Percentiles rank a stretch among this genome's conserved stretches.
Conservation (phyloP, 2,329 filamentous ascomycete genomes). For the Claviceps pazoutovae region DNA sequence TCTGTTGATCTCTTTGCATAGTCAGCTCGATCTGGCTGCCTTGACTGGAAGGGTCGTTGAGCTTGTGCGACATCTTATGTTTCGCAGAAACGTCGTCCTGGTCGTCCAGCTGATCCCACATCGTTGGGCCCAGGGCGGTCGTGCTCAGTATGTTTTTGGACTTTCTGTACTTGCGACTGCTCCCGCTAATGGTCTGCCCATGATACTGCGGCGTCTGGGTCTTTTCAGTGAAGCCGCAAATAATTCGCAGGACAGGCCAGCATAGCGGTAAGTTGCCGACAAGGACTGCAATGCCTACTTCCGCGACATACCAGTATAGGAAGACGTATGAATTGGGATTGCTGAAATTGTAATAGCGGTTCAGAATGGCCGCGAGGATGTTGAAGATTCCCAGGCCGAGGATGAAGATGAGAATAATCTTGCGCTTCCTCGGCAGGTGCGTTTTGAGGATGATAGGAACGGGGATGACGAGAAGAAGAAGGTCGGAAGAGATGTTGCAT, state of each 20-base stretch:
- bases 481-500: conserved; percentile 33
- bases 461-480: conserved; percentile 30
- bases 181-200: conserved; percentile 9
- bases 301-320: conserved; percentile 46
- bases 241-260: conserved; percentile 39
- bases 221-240: conserved; percentile 15
- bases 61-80: neutral
- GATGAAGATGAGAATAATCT: conserved; percentile 37
- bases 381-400: conserved; percentile 42
- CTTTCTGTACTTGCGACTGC: conserved; percentile 5
- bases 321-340: conserved; percentile 41
- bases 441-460: conserved; percentile 29
- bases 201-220: conserved; percentile 13
- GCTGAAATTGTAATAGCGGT: conserved; percentile 47
- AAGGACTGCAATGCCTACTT: conserved; percentile 43
- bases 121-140: conserved; percentile 10
- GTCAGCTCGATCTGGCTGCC: conserved; percentile 19
- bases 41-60: conserved; percentile 6
- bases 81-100: conserved; percentile 7
- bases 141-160: conserved; percentile 6
- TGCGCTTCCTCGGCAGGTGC: conserved; percentile 27
- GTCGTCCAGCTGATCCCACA: conserved; percentile 19
- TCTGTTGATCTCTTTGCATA: conserved; percentile 6
- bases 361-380: conserved; percentile 43
- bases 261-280: conserved; percentile 47